Evolutionary conservation across 1,139 yeast species (phyloP).

Genomic region (Nadsonia commutata): DNA sequence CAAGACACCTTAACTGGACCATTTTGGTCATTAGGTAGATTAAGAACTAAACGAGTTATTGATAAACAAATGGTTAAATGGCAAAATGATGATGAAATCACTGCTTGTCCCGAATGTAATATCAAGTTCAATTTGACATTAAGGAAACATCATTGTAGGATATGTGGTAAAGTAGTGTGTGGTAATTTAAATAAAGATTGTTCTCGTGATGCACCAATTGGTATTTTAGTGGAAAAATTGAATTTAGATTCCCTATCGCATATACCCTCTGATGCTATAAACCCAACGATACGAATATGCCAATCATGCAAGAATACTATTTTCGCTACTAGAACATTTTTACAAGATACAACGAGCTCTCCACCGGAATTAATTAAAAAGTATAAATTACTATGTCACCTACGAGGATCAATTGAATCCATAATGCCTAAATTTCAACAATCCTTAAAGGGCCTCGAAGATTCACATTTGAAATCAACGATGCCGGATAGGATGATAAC

Average conservation of each 20-base stretch:
- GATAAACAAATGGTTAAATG: conserved; percentile 52
- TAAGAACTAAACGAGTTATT: conserved; percentile 16
- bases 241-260: conserved; percentile 9
- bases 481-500: conserved; percentile 17
- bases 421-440: conserved; percentile 30
- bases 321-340: conserved; percentile 40
- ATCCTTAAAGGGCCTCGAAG: conserved; percentile 22
- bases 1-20: conserved; percentile 6
- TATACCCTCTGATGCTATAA: not conserved
- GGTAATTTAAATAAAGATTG: conserved; percentile 49
- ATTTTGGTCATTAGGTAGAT: conserved; percentile 10
- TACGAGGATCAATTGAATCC: conserved; percentile 25
- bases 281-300: conserved; percentile 40
- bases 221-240: conserved; percentile 30
- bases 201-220: conserved; percentile 56
- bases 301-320: conserved; percentile 49
- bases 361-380: conserved; percentile 17
- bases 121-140: conserved; percentile 40
- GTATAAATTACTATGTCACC: conserved; percentile 24
- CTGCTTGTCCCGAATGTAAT: conserved; percentile 52
- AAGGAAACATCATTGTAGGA: conserved; percentile 76
- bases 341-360: conserved; percentile 22
- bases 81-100: conserved; percentile 41
- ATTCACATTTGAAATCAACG: conserved; percentile 19
- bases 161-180: conserved; percentile 76